A percentile compares a stretch with the other conserved stretches of the same genome.
Evolutionary conservation across 345 rosid species (phyloP).

Genomic region (Ricinus communis): DNA sequence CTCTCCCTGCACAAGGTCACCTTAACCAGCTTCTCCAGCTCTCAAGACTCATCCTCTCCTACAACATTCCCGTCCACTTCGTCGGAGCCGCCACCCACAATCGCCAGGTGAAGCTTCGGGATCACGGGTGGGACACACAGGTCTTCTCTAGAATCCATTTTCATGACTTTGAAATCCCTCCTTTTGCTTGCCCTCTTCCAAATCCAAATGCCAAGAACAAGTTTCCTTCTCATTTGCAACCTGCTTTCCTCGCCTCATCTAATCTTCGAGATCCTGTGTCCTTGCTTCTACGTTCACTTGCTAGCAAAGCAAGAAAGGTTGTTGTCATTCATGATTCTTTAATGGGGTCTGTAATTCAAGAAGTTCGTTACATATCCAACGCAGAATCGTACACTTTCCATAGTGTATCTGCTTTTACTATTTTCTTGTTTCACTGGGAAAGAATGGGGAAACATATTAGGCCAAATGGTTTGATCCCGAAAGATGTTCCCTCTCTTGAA

Average conservation of each 20-base stretch:
- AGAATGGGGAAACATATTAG: too few relatives aligned
- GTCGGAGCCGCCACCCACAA: conserved; percentile 41
- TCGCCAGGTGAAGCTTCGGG: conserved; percentile 41
- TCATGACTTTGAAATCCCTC: conserved; percentile 39
- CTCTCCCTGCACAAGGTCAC: conserved; percentile 60
- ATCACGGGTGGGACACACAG: conserved; percentile 34
- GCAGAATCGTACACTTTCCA: conserved; percentile 42
- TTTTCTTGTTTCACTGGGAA: conserved; percentile 20
- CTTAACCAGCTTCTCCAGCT: conserved; percentile 58
- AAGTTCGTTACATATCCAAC: conserved; percentile 28
- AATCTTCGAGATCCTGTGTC: conserved; percentile 34
- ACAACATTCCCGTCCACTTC: conserved; percentile 43
- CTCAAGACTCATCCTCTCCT: conserved; percentile 39
- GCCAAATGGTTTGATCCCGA: conserved; percentile 15
- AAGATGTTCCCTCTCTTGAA: conserved; percentile 39
- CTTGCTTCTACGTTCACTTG: conserved; percentile 23
- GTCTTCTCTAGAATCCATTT: conserved; percentile 25
- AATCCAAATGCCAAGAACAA: conserved; percentile 31
- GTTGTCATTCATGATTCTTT: conserved; percentile 44
- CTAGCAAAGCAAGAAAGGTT: conserved; percentile 25
- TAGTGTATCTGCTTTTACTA: conserved; percentile 41
- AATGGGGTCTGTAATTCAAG: conserved; percentile 45
- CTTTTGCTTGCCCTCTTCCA: conserved; percentile 31
- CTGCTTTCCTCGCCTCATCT: conserved; percentile 25
- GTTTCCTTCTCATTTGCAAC: conserved; percentile 50